Percentiles rank a stretch among this genome's conserved stretches.
Conservation (phyloP, 257 asterid species). For the Striga asiatica region DNA sequence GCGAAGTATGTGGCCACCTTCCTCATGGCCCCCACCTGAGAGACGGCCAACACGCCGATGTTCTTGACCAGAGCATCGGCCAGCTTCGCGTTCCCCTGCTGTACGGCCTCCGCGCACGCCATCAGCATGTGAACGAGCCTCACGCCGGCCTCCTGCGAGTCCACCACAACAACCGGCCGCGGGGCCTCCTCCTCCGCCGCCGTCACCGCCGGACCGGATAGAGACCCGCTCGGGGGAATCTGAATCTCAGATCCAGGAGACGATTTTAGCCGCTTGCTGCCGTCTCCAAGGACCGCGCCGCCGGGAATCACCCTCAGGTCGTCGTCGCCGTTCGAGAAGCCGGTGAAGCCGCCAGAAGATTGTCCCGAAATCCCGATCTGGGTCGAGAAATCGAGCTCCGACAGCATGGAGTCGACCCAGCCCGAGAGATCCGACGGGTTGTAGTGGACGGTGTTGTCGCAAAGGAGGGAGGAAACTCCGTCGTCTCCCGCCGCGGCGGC, state of each 20-base stretch:
- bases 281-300: conserved; percentile 28
- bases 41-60: conserved; percentile 52
- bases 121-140: conserved; percentile 54
- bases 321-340: conserved; percentile 26
- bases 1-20: conserved; percentile 76
- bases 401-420: conserved; percentile 52
- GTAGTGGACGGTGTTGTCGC: conserved; percentile 41
- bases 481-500: conserved; percentile 36
- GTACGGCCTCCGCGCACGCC: conserved; percentile 72
- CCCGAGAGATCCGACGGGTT: conserved; percentile 65
- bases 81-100: conserved; percentile 31
- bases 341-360: not conserved
- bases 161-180: conserved; percentile 52
- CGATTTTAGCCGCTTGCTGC: conserved; percentile 37
- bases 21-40: conserved; percentile 73
- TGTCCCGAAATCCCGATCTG: conserved; percentile 1
- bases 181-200: conserved; percentile 20
- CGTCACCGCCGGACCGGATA: conserved; percentile 6
- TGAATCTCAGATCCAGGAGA: conserved; percentile 38
- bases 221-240: not conserved
- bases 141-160: conserved; percentile 72
- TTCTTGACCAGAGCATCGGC: conserved; percentile 51
- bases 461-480: too few relatives aligned
- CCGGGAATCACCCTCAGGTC: conserved; percentile 69
- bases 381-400: conserved; percentile 22